These are phyloP conservation scores for Hyphopichia pseudoburtonii DNA, from an alignment of 1,139 yeast genomes.

Conservation along the genomic window DNA sequence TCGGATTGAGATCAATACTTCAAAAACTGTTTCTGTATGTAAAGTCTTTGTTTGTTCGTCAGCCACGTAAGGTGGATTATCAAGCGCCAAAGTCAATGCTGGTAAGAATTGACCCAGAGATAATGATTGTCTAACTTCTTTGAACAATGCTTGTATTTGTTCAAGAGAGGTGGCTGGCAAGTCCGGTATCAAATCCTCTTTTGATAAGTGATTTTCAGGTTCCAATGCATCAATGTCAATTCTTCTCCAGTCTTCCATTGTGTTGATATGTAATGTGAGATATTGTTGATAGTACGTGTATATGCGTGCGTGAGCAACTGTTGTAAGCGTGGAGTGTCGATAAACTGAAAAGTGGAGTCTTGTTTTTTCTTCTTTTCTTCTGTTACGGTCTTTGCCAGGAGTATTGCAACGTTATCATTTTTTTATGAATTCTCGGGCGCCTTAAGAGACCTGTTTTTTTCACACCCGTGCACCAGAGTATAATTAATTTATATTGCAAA, in stretches of 20 bases:
- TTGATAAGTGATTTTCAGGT: conserved; percentile 69
- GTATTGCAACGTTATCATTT: too few species aligned
- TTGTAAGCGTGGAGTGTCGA: too few species aligned
- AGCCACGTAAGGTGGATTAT: conserved; percentile 82
- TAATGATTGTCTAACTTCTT: conserved; percentile 60
- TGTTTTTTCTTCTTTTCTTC: too few species aligned
- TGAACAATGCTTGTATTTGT: conserved; percentile 56
- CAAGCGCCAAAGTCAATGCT: conserved; percentile 65
- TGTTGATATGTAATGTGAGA: too few species aligned
- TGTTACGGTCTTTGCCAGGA: too few species aligned
- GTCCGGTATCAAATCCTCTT: conserved; percentile 63
- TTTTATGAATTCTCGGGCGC: too few species aligned
- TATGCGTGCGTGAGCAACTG: too few species aligned
- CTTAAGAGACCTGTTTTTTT: too few species aligned
- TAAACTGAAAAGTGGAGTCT: too few species aligned
- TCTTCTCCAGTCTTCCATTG: conserved; percentile 63
- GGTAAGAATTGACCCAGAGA: conserved; percentile 71
- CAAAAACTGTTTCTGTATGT: conserved; percentile 62
- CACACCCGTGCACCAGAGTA: too few species aligned
- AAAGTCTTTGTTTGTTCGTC: conserved; percentile 53
- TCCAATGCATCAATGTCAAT: conserved; percentile 91
- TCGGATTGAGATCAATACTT: conserved; percentile 70
- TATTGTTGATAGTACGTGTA: too few species aligned
- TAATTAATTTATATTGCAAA: too few species aligned
- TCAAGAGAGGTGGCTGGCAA: conserved; percentile 37